A percentile compares a stretch with the other conserved stretches of the same genome.
Conservation (phyloP, 306 rosid genomes). For the Corylus americana region DNA sequence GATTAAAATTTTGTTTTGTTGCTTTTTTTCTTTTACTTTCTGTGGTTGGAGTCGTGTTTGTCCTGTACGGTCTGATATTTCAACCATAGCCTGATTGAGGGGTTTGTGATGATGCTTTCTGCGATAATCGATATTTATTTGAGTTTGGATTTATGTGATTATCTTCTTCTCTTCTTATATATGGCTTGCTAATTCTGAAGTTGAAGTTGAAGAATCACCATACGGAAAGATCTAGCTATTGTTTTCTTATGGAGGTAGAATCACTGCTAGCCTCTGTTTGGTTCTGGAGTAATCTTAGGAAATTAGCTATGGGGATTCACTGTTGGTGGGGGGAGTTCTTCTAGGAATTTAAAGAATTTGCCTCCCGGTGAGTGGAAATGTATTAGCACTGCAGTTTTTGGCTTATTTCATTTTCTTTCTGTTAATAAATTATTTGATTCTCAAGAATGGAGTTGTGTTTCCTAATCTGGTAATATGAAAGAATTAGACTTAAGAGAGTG, state of each 20-base stretch:
- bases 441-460: too few species aligned
- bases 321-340: background rate
- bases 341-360: background rate
- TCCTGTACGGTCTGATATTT: background rate
- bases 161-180: background rate
- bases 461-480: too few species aligned
- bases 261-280: background rate
- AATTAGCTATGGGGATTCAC: background rate
- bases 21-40: background rate
- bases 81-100: too few species aligned
- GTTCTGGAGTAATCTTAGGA: background rate
- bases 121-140: background rate
- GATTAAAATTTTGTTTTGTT: background rate
- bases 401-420: too few species aligned
- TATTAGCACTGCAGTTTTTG: too few species aligned
- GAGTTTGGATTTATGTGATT: background rate
- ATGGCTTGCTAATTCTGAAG: background rate
- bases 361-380: background rate
- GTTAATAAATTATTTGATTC: too few species aligned
- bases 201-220: background rate
- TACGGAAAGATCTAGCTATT: background rate
- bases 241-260: background rate
- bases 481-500: background rate
- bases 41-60: background rate
- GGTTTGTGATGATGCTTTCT: background rate